Conservation (phyloP, 371 early-diverging fungal genomes). For the Zychaea mexicana region DNA sequence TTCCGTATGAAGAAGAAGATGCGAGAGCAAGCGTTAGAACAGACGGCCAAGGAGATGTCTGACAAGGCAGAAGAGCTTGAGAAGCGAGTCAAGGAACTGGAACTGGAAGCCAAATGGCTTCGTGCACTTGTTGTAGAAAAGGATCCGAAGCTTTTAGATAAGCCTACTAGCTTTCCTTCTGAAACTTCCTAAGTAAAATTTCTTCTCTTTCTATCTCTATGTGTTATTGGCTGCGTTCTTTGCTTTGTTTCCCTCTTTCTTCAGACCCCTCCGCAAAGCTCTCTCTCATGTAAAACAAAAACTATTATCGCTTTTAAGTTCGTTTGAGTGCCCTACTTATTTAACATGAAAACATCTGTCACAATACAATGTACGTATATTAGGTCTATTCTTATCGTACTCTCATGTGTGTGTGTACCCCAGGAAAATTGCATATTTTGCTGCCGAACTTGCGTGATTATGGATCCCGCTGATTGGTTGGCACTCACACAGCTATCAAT, state of each 20-base stretch:
- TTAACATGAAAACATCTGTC: too few species aligned
- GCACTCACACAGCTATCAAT: not conserved
- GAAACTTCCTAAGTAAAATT: not conserved
- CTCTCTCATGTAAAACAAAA: too few species aligned
- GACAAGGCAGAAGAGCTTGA: slow-evolving; percentile 75
- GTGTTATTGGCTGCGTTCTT: too few species aligned
- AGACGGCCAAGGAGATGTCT: slow-evolving; percentile 82
- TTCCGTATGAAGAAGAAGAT: slow-evolving; percentile 94
- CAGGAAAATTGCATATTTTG: not conserved
- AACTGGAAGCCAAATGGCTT: slow-evolving; percentile 92
- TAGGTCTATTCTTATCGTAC: too few species aligned
- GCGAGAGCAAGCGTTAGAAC: slow-evolving; percentile 85
- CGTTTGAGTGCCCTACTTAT: too few species aligned
- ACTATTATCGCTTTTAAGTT: too few species aligned
- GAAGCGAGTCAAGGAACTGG: slow-evolving; percentile 75
- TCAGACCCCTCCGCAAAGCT: too few species aligned
- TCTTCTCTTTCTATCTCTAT: not conserved
- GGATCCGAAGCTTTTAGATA: slow-evolving; percentile 42
- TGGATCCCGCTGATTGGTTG: not conserved
- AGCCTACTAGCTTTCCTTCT: not conserved
- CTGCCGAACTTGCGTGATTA: not conserved
- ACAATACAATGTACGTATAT: too few species aligned
- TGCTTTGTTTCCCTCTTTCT: too few species aligned
- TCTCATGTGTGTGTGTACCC: not conserved
- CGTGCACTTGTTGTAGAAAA: slow-evolving; percentile 85